Conservation (phyloP, 1,284 basidiomycete genomes). For the Tetrapyrgos nigripes region DNA sequence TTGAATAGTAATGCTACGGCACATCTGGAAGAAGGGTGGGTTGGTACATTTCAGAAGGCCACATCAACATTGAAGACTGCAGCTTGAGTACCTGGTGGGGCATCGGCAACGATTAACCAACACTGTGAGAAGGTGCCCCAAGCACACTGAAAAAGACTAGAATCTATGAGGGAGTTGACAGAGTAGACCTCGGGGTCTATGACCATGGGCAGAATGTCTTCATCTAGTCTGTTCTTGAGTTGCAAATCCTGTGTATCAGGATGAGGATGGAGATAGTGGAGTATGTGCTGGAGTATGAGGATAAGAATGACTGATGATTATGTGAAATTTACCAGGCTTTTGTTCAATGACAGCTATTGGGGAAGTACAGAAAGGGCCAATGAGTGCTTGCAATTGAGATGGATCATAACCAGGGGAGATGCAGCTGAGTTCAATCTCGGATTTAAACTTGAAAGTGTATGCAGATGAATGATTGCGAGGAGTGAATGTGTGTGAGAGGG, state of each 20-base stretch:
- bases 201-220: neutral
- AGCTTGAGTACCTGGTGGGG: constrained; percentile 27
- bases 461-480: constrained; percentile 12
- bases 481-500: constrained; percentile 5
- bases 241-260: constrained; percentile 7
- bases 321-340: constrained; percentile 14
- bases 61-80: constrained; percentile 35
- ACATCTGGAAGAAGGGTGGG: constrained; percentile 24
- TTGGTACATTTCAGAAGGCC: constrained; percentile 33
- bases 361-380: constrained; percentile 16
- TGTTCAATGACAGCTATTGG: constrained; percentile 15
- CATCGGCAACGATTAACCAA: constrained; percentile 3
- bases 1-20: constrained; percentile 28
- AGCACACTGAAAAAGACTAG: constrained; percentile 17
- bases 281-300: neutral
- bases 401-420: constrained; percentile 10
- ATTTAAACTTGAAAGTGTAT: constrained; percentile 8
- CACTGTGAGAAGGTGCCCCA: too few species aligned
- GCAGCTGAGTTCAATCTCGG: constrained; percentile 14
- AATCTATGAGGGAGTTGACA: constrained; percentile 9
- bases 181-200: neutral
- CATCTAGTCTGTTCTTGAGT: neutral
- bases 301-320: constrained; percentile 17
- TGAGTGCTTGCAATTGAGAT: neutral
- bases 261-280: neutral